Percentiles rank a stretch among this genome's conserved stretches.
These are phyloP conservation scores for Starmerella roubikii DNA, from an alignment of 805 yeast genomes.

Conservation along the genomic window DNA sequence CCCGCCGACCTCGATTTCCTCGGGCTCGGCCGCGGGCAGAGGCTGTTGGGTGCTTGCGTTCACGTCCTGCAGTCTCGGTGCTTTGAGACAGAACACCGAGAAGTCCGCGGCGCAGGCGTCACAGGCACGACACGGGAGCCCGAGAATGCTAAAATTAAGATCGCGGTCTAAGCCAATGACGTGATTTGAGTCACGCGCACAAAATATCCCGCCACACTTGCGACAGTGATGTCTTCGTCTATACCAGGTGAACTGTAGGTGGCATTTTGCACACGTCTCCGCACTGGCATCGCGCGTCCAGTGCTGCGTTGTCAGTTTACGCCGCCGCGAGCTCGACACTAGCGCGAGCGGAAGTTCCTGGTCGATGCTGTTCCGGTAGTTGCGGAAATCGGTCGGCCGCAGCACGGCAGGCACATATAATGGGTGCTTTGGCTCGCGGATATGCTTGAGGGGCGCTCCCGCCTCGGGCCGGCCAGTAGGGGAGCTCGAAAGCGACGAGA, in stretches of 20 bases:
- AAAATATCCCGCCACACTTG: slow-evolving; percentile 69
- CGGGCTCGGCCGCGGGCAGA: slow-evolving; percentile 11
- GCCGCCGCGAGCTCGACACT: slow-evolving; percentile 15
- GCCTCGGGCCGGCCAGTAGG: slow-evolving; percentile 10
- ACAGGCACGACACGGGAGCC: slow-evolving; percentile 57
- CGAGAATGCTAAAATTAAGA: slow-evolving; percentile 45
- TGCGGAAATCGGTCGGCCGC: slow-evolving; percentile 31
- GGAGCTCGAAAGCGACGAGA: slow-evolving; percentile 10
- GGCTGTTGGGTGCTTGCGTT: slow-evolving; percentile 10
- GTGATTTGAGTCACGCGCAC: slow-evolving; percentile 51
- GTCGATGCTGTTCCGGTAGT: slow-evolving; percentile 16
- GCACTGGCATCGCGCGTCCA: slow-evolving; percentile 54
- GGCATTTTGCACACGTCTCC: slow-evolving; percentile 54
- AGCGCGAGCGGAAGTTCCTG: slow-evolving; percentile 10
- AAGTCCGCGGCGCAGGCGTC: slow-evolving; percentile 51
- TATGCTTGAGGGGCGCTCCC: slow-evolving; percentile 40
- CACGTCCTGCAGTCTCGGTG: slow-evolving; percentile 18
- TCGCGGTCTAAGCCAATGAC: slow-evolving; percentile 40
- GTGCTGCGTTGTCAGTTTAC: slow-evolving; percentile 27
- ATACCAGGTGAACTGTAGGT: slow-evolving; percentile 55
- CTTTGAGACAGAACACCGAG: slow-evolving; percentile 33
- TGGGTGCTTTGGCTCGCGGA: slow-evolving; percentile 72
- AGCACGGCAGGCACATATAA: slow-evolving; percentile 84
- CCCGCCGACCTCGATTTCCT: slow-evolving; percentile 12
- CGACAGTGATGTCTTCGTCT: slow-evolving; percentile 77